Conservation (phyloP, 2,329 filamentous ascomycete genomes). For the Cadophora malorum region DNA sequence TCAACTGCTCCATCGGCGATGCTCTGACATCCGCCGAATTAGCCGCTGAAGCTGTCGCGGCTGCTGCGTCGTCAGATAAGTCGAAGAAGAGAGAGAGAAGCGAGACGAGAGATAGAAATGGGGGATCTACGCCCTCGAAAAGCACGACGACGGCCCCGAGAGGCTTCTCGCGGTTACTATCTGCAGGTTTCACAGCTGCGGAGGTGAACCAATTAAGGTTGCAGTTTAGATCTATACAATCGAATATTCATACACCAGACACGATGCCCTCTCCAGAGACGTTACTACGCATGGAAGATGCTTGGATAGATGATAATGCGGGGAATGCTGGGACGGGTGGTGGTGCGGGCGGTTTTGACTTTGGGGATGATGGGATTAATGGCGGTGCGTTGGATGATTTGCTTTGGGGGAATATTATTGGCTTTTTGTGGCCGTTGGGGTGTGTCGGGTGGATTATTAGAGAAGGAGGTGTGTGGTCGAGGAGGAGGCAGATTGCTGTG, state of each 20-base stretch:
- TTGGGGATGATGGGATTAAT: slow-evolving; percentile 47
- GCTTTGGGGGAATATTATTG: slow-evolving; percentile 85
- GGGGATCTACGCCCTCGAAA: slow-evolving; percentile 22
- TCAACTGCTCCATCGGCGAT: slow-evolving; percentile 92
- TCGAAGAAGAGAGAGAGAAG: slow-evolving; percentile 29
- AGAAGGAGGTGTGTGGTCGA: slow-evolving; percentile 86
- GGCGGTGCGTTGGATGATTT: slow-evolving; percentile 75
- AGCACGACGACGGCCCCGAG: slow-evolving; percentile 63
- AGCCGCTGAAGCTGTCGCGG: slow-evolving; percentile 62
- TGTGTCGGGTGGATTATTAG: slow-evolving; percentile 84
- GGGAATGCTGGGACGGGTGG: slow-evolving; percentile 47
- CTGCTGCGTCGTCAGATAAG: slow-evolving; percentile 33
- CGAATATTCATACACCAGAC: slow-evolving; percentile 83
- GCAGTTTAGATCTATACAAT: slow-evolving; percentile 87
- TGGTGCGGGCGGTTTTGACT: slow-evolving; percentile 47
- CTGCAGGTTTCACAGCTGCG: slow-evolving; percentile 78
- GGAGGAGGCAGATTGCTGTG: slow-evolving; percentile 85
- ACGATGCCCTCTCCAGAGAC: slow-evolving; percentile 82
- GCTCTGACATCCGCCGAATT: slow-evolving; percentile 73
- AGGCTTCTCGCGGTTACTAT: slow-evolving; percentile 87
- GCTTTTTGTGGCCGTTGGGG: slow-evolving; percentile 94
- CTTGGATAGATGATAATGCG: slow-evolving; percentile 81
- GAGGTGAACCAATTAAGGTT: slow-evolving; percentile 86
- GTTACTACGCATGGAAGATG: slow-evolving; percentile 81
- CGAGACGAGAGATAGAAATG: slow-evolving; percentile 26